Evolutionary conservation across 2,329 filamentous ascomycete species (phyloP).

Genomic region (Fusarium sp.): DNA sequence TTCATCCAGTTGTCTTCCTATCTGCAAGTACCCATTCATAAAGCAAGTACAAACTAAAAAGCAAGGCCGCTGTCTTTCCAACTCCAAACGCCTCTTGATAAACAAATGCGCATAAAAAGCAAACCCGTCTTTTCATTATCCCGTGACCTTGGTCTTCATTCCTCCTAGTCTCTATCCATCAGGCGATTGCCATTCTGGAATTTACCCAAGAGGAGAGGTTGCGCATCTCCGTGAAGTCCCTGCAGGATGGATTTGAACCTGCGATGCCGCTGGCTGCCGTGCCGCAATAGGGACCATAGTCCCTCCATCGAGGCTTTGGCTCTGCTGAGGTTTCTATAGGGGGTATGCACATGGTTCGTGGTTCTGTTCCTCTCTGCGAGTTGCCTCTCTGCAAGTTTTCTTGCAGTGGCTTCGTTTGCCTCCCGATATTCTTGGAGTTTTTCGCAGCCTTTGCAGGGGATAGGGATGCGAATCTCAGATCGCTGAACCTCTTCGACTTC

Average conservation of each 20-base stretch:
- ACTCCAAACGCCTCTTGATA: background rate
- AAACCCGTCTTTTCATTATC: background rate
- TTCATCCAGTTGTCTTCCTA: background rate
- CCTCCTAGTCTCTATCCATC: background rate
- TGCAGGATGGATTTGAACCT: background rate
- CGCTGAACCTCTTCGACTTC: background rate
- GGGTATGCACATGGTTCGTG: background rate
- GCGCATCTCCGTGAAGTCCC: background rate
- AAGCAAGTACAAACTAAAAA: background rate
- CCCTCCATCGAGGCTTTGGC: background rate
- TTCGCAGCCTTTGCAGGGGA: background rate
- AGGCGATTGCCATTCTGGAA: background rate
- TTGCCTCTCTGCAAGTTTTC: background rate
- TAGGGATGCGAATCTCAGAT: background rate
- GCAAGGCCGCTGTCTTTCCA: background rate
- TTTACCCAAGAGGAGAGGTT: background rate
- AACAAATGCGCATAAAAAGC: background rate
- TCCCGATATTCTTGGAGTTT: background rate
- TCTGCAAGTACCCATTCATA: background rate
- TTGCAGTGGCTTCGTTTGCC: background rate
- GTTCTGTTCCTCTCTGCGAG: background rate
- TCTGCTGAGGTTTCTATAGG: background rate
- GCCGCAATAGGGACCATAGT: background rate
- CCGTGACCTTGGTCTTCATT: background rate
- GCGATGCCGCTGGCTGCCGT: background rate